phyloP scores from a whole-genome alignment of 208 protist genomes.

The Trypanosoma caninum region DNA sequence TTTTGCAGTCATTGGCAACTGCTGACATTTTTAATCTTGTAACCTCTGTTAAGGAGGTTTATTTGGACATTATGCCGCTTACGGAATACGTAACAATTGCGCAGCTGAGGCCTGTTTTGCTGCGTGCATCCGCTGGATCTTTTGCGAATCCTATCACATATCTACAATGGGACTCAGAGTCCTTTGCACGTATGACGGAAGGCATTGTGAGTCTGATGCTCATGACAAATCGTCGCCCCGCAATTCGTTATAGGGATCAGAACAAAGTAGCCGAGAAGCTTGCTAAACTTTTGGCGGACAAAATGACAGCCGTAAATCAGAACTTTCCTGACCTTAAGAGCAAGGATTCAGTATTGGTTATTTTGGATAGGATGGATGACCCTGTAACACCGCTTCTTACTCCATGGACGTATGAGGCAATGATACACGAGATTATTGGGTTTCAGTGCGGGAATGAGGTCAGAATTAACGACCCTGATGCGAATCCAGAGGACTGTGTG shows the following conservation, averaged over 20 bases:
- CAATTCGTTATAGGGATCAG: conserved; percentile 75
- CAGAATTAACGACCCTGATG: conserved; percentile 65
- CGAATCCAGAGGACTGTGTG: conserved; percentile 67
- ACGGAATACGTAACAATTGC: conserved; percentile 75
- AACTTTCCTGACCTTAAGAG: conserved; percentile 86
- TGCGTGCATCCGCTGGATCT: conserved; percentile 32
- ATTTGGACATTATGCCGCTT: conserved; percentile 93
- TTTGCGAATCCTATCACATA: conserved; percentile 76
- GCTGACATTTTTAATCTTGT: conserved; percentile 95
- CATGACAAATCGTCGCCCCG: conserved; percentile 77
- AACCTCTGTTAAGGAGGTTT: conserved; percentile 90
- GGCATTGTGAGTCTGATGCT: conserved; percentile 83
- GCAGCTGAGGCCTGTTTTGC: conserved; percentile 47
- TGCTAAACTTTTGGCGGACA: conserved; percentile 63
- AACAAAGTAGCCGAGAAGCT: conserved; percentile 70
- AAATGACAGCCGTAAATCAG: conserved; percentile 79
- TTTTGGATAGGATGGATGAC: conserved; percentile 92
- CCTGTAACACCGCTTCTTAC: conserved; percentile 96
- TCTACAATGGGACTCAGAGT: conserved; percentile 61
- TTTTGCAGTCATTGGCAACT: conserved; percentile 93
- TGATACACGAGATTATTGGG: conserved; percentile 97
- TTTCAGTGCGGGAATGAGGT: conserved; percentile 94
- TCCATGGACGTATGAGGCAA: conserved; percentile 99
- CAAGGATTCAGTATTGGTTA: conserved; percentile 74
- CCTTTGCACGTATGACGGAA: conserved; percentile 66